Evolutionary conservation across 1,284 basidiomycete genomes (phyloP).

Genomic region (Puccinia polysora): DNA sequence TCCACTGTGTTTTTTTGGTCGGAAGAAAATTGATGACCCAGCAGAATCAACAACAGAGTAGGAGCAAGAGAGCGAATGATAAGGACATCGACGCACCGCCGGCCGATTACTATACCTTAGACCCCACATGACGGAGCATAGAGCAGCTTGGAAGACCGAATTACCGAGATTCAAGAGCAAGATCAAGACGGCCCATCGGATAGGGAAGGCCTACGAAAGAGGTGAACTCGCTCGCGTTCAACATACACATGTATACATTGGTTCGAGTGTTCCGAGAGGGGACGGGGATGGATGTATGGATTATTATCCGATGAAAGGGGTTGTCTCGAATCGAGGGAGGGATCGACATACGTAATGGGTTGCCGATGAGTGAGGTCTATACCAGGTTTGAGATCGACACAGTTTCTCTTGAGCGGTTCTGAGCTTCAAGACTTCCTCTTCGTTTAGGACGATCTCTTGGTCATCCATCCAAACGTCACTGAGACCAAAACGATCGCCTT

Average conservation of each 20-base stretch:
- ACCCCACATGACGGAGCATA: conserved; percentile 44
- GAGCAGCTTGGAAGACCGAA: conserved; percentile 41
- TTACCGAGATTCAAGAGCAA: conserved; percentile 31
- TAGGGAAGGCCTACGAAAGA: conserved; percentile 34
- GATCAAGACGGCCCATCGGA: conserved; percentile 18
- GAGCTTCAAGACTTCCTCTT: neutral
- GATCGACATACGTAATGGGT: conserved; percentile 32
- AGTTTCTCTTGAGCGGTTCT: conserved; percentile 3
- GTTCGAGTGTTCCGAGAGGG: neutral
- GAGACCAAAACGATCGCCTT: neutral
- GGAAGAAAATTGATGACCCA: neutral
- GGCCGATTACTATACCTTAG: conserved; percentile 26
- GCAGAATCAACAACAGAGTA: neutral
- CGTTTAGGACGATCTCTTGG: conserved; percentile 4
- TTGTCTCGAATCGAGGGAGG: neutral
- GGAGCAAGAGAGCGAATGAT: neutral
- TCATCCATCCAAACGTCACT: conserved; percentile 4
- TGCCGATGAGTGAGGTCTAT: conserved; percentile 36
- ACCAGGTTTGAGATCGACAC: conserved; percentile 40
- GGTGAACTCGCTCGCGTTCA: too few species aligned
- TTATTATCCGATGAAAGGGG: too few species aligned
- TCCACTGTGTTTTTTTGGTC: conserved; percentile 14
- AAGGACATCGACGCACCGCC: conserved; percentile 12
- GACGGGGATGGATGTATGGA: neutral
- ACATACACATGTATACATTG: neutral